A percentile compares a stretch with the other conserved stretches of the same genome.
phyloP scores from a whole-genome alignment of 768 basidiomycete genomes.

The Mycena maculata region DNA sequence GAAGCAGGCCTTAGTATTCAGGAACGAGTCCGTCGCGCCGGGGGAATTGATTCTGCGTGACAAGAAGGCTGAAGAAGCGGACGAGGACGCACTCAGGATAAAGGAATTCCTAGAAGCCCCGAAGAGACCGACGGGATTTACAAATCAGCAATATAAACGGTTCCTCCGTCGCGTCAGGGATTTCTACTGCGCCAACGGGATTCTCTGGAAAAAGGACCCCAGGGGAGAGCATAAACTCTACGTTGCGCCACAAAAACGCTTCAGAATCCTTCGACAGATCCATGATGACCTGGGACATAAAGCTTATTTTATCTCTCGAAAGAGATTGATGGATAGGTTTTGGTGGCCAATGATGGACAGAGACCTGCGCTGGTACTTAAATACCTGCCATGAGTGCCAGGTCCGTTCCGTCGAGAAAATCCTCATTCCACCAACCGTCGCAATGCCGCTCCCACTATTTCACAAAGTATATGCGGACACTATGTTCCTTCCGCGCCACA shows the following conservation, averaged over 20 bases:
- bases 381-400: conserved; percentile 11
- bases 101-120: not conserved
- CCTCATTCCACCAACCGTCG: not conserved
- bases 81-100: not conserved
- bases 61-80: not conserved
- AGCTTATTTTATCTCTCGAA: not conserved
- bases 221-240: not conserved
- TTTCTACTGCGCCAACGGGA: too few species aligned
- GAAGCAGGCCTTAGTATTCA: not conserved
- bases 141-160: not conserved
- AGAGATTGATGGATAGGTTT: not conserved
- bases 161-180: not conserved
- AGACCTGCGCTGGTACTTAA: not conserved
- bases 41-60: not conserved
- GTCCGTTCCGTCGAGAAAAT: not conserved
- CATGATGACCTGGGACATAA: not conserved
- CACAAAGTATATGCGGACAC: conserved; percentile 7
- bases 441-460: not conserved
- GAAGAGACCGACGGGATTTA: not conserved
- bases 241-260: not conserved
- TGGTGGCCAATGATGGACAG: conserved; percentile 6
- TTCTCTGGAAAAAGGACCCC: not conserved
- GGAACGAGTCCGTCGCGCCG: too few species aligned
- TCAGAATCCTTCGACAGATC: not conserved
- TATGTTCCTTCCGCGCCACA: not conserved